Evolutionary conservation across 1,284 basidiomycete species (phyloP).

Genomic region (Erythrobasidium hasegawianum): DNA sequence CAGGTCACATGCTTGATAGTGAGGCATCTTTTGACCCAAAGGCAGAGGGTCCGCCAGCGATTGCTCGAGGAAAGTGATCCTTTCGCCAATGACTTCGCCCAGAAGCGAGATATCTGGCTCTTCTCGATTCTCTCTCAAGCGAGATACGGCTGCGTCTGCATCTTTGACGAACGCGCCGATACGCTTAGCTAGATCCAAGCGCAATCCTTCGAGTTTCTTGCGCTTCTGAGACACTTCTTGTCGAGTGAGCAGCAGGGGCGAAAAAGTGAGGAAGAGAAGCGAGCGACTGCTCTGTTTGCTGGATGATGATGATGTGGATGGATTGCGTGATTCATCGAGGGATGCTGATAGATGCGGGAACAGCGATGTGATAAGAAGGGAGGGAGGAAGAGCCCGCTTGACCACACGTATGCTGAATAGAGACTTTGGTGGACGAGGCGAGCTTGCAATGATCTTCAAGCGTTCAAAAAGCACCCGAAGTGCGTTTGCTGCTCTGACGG

Average conservation of each 20-base stretch:
- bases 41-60: background rate
- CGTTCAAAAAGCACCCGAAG: slow-evolving; percentile 25
- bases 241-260: slow-evolving; percentile 41
- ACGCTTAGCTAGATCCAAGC: slow-evolving; percentile 36
- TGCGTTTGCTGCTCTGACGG: slow-evolving; percentile 12
- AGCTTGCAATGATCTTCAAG: slow-evolving; percentile 17
- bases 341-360: slow-evolving; percentile 42
- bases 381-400: slow-evolving; percentile 38
- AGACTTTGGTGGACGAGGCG: slow-evolving; percentile 16
- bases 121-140: background rate
- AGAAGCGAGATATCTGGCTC: background rate
- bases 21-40: background rate
- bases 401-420: slow-evolving; percentile 19
- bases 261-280: slow-evolving; percentile 42
- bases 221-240: slow-evolving; percentile 42
- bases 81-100: slow-evolving; percentile 7
- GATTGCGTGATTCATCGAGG: slow-evolving; percentile 15
- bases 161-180: slow-evolving; percentile 37
- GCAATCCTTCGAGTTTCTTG: slow-evolving; percentile 25
- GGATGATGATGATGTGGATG: background rate
- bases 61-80: slow-evolving; percentile 3
- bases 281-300: slow-evolving; percentile 27
- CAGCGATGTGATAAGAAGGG: slow-evolving; percentile 43
- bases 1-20: slow-evolving; percentile 9
- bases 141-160: slow-evolving; percentile 6